Base-by-base conservation (phyloP, 768 basidiomycete genomes). In the Leucogyrophana mollusca region DNA sequence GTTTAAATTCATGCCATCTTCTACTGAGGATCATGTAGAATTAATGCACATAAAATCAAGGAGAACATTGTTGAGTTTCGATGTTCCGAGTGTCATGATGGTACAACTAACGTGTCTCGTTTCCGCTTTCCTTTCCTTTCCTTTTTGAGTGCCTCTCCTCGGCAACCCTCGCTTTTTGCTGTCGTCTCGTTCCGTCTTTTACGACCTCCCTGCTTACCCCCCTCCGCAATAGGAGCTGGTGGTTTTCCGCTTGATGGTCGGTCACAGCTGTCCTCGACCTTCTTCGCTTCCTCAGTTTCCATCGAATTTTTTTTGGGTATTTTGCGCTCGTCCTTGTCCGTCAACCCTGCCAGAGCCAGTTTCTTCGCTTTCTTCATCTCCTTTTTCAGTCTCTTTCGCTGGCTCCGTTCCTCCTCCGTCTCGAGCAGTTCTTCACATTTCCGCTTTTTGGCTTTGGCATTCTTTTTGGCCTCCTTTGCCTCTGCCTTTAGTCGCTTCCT, bases 101-200 rank as follows among this genome's bases (percentile, higher is more conserved):
- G n/a, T n/a, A n/a, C n/a, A n/a, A n/a, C n/a, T n/a, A n/a, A n/a
- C n/a, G n/a, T n/a, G n/a, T 56, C 43, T 43, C 21, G n/a, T 40
- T 58, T 60, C 48, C 49, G 46, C 45, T 60, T 56, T 25, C 37
- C 39, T 50, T 53, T 61, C 50, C 48, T 62, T 50, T 52, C 56
- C 22, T 40, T 43, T 18, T 21, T 40, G 25, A 34, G 40, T 40
- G 18, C 8, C 32, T 35, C 43, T 34, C 41, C 34, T 34, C 46
- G 40, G 45, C n/a, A 46, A 23, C 40, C 25, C 43, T 34, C 33
- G 44, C 48, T 54, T 52, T 34, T 40, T 47, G 42, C 44, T 50
- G 35, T 45, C 41, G 47, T 43, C 46, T 34, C 50, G 39, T 33
- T 47, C 49, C 22, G 24, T 46, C 44, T 55, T 53, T 40, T 41